Evolutionary conservation across 805 yeast genomes (phyloP).

Genomic region (Saccharomyces kudriavzevii): DNA sequence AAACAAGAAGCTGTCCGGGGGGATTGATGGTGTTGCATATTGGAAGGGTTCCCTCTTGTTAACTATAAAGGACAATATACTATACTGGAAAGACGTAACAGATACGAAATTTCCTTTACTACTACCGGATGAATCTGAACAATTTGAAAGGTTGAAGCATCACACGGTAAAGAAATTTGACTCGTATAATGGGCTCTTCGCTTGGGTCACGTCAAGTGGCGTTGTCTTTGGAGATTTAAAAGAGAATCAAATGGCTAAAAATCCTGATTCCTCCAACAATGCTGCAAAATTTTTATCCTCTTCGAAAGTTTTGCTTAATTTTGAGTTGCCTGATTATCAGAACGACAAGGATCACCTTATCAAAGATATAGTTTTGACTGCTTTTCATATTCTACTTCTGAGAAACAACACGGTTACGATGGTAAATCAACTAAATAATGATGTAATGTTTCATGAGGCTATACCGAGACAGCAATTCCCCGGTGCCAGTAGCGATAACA

Average conservation of each 20-base stretch:
- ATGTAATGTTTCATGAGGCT: slow-evolving; percentile 37
- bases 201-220: slow-evolving; percentile 43
- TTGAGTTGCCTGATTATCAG: slow-evolving; percentile 33
- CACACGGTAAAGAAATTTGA: slow-evolving; percentile 30
- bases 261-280: slow-evolving; percentile 8
- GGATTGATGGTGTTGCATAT: slow-evolving; percentile 26
- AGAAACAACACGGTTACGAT: slow-evolving; percentile 36
- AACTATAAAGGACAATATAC: slow-evolving; percentile 11
- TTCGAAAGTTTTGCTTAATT: slow-evolving; percentile 34
- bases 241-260: slow-evolving; percentile 4
- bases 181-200: slow-evolving; percentile 28
- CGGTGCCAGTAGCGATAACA: slow-evolving; percentile 20
- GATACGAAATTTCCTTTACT: slow-evolving; percentile 14
- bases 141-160: slow-evolving; percentile 31
- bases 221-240: slow-evolving; percentile 36
- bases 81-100: slow-evolving; percentile 14
- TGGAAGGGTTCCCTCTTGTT: slow-evolving; percentile 12
- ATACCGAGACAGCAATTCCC: slow-evolving; percentile 12
- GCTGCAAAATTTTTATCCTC: slow-evolving; percentile 24
- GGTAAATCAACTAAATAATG: slow-evolving; percentile 45
- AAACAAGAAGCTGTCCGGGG: neutral
- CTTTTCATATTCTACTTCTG: slow-evolving; percentile 46
- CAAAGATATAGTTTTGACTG: slow-evolving; percentile 39
- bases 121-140: slow-evolving; percentile 32
- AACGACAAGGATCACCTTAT: slow-evolving; percentile 18